Evolutionary conservation across 1,284 basidiomycete genomes (phyloP), one percentile per base, ranked within the genome.

Genomic region (Leccinum olivaceoglutinosum): DNA sequence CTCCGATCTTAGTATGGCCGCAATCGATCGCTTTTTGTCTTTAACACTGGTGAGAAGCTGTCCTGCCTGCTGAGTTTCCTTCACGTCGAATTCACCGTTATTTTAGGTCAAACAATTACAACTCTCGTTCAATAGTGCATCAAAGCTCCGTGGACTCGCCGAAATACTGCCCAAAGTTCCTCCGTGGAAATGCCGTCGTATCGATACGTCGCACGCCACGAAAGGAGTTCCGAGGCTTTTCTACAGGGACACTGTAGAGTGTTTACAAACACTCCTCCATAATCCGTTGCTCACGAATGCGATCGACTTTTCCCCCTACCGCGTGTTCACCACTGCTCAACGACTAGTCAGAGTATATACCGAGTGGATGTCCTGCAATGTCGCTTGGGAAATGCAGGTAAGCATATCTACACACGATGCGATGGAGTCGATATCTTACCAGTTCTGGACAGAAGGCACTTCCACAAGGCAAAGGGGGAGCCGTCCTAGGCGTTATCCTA

Each of bases 401-500:
- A 9, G 58, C 54, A 25, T 25, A 25, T 25, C 25, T 25, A 32
- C 18, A 9, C 12, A 6, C 16, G 16, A 16, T 21, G 6, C 2
- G 3, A 21, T 38, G 29, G 21, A 29, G 7, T 44, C 25, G 36
- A 25, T 36, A 46, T 34, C 32, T n/a, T 21, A 25, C 25, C 25
- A 25, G 25, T 25, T 29, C 7, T 39, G 36, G 12, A 16, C 56
- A 62, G 57, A 36, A 4, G 4, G 3, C 12, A 9, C 53, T 61
- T 34, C 29, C 36, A 10, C 3, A 60, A n/a, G 62, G 59, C 44
- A 46, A 18, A 36, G 62, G 36, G 5, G 21, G 46, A n/a, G 18
- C 44, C 10, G 5, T 56, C 2, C 60, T 63, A 70, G 10, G n/a
- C 18, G 32, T 62, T 70, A 67, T 77, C 12, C 29, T 73, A 2